A percentile compares a stretch with the other conserved stretches of the same genome.
These are phyloP conservation scores for Fusarium pilosicola DNA, from an alignment of 2,329 filamentous ascomycete genomes.

Conservation along the genomic window DNA sequence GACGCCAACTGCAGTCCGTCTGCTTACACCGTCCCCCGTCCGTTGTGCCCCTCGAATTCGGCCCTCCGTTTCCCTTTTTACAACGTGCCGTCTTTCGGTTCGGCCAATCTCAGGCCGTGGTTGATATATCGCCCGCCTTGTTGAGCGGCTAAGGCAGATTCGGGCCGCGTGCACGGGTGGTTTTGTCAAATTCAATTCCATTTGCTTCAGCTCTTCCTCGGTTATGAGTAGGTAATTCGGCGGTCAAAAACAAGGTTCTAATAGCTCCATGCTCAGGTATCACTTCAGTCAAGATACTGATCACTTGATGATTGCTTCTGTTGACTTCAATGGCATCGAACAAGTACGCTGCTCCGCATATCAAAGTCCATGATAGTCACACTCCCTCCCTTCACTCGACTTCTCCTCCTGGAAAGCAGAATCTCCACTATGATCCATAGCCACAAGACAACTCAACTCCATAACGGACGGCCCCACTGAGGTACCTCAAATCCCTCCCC, in stretches of 20 bases:
- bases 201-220: constrained; percentile 5
- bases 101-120: constrained; percentile 19
- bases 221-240: background rate
- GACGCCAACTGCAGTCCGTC: constrained; percentile 4
- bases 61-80: constrained; percentile 28
- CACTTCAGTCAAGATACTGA: background rate
- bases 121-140: constrained; percentile 4
- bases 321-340: background rate
- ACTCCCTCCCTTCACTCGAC: constrained; percentile 30
- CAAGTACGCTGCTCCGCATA: constrained; percentile 4
- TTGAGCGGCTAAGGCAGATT: constrained; percentile 37
- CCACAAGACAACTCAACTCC: constrained; percentile 28
- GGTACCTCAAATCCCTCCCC: background rate
- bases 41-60: constrained; percentile 4
- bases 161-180: constrained; percentile 39
- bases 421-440: constrained; percentile 20
- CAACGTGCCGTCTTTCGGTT: constrained; percentile 15
- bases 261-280: background rate
- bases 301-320: background rate
- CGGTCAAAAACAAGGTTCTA: background rate
- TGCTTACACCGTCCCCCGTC: constrained; percentile 6
- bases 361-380: constrained; percentile 35
- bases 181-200: constrained; percentile 21
- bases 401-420: constrained; percentile 12
- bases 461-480: constrained; percentile 40